Base-by-base conservation (phyloP, 2,329 filamentous ascomycete species). In the Clarireedia homoeocarpa region DNA sequence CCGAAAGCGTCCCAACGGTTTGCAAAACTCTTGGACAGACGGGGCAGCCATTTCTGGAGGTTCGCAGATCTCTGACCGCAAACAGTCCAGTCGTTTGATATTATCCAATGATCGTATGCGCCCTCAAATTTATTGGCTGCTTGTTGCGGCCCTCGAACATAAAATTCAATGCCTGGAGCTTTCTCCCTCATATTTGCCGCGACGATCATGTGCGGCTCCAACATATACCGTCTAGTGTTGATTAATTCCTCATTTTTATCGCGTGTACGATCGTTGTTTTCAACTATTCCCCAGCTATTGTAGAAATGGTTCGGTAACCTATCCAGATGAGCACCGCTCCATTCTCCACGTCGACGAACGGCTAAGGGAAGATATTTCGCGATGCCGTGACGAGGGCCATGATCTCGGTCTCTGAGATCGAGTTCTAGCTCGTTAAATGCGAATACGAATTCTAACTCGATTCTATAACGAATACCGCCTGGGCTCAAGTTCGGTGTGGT, bases 391-490 rank as follows among this genome's bases (percentile, higher is more conserved):
- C 27, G 23, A 20, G 55, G 36, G 3, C 26, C 23, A 14, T 44
- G 36, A 15, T 36, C 20, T 9, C 14, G 4, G 4, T 51, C 51
- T 27, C 7, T 45, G 17, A 65, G 59, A 10, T 61, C 46, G 12
- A 64, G 50, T 40, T 63, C 50, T 26, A 57, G 42, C 39, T 64
- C 57, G 36, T 61, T 58, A 39, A 64, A 66, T 9, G 61, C 62
- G 44, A 64, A 60, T 3, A 66, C 57, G 14, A 62, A 60, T 49
- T 66, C 65, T 24, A 66, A 34, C 57, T 65, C 62, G 4, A 66
- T 46, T 6, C 64, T 60, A 48, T 60, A 66, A 4, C 38, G 14
- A 40, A 40, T 40, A n/a, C 6, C 15, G 38, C 38, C 14, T 3
- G 15, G 38, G 4, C 15, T 14, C 6, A 17, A 6, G 17, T 40